These are phyloP conservation scores for Yamagishiella unicocca DNA, from an alignment of 139 green algal species.

Conservation along the genomic window DNA sequence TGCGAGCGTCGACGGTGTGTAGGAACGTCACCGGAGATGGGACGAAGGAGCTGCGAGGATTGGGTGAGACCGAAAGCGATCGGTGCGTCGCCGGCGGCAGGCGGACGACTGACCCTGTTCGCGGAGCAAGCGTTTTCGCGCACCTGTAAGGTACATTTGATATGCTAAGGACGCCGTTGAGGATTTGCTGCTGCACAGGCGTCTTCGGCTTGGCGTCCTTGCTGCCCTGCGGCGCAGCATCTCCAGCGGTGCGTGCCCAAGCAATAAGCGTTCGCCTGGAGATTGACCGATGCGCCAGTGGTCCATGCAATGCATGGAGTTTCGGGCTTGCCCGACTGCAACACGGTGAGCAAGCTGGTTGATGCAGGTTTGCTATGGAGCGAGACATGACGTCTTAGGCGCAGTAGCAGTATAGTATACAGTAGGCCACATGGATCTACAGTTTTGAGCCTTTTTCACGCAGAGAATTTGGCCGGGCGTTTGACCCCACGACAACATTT, in stretches of 20 bases:
- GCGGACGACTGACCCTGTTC: too few species aligned
- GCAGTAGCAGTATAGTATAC: background rate
- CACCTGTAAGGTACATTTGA: slow-evolving; percentile 82
- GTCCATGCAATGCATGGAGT: too few species aligned
- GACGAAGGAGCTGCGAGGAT: slow-evolving; percentile 76
- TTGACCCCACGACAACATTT: too few species aligned
- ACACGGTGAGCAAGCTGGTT: background rate
- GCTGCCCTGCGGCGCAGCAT: background rate
- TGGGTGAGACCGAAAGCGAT: background rate
- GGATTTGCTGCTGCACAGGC: slow-evolving; percentile 70
- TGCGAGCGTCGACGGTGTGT: slow-evolving; percentile 70
- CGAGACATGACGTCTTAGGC: background rate
- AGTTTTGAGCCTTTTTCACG: too few species aligned
- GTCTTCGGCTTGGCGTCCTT: slow-evolving; percentile 53
- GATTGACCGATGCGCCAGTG: background rate
- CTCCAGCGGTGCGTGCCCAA: background rate
- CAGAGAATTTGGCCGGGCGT: too few species aligned
- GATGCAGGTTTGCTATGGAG: background rate
- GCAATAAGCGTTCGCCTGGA: background rate
- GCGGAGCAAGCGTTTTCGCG: too few species aligned
- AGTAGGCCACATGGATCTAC: too few species aligned
- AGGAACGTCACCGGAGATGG: slow-evolving; percentile 70
- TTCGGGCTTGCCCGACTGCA: background rate
- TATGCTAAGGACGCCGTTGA: slow-evolving; percentile 72
- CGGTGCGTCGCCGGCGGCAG: background rate